phyloP scores from a whole-genome alignment of 345 rosid genomes.

The Excoecaria agallocha region DNA sequence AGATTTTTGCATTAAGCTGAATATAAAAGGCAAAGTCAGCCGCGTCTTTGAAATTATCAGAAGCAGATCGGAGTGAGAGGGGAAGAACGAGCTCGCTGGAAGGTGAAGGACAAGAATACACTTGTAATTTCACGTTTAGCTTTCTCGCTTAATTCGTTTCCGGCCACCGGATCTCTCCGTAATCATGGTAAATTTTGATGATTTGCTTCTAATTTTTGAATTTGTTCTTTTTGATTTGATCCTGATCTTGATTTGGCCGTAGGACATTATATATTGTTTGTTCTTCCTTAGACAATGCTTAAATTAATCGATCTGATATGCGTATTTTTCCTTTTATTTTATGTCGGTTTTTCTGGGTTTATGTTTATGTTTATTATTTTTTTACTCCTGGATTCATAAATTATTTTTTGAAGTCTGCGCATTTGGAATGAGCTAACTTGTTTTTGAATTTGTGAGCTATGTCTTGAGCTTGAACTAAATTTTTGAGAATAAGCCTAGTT shows the following conservation, averaged over 20 bases:
- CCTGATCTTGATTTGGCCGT: not conserved
- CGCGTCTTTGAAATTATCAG: not conserved
- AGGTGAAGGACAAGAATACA: slow-evolving; percentile 18
- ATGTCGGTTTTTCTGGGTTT: not conserved
- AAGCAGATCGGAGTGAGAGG: not conserved
- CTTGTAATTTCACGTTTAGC: slow-evolving; percentile 7
- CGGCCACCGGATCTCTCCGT: slow-evolving; percentile 24
- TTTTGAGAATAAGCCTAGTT: not conserved
- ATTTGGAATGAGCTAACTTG: not conserved
- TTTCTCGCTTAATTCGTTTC: slow-evolving; percentile 17
- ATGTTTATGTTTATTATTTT: not conserved
- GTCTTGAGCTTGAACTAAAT: not conserved
- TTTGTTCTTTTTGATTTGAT: not conserved
- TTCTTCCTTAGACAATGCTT: not conserved
- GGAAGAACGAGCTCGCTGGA: not conserved
- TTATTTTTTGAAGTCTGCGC: not conserved
- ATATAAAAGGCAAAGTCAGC: not conserved
- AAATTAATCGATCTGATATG: not conserved
- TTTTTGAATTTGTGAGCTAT: not conserved
- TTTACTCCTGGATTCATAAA: too few relatives aligned
- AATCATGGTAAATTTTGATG: slow-evolving; percentile 35
- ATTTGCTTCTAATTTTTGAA: not conserved
- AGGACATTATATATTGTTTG: not conserved
- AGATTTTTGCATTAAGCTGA: not conserved
- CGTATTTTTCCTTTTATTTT: not conserved